Percentiles rank a stretch among this genome's conserved stretches.
These are phyloP conservation scores for Inga laurina DNA, from an alignment of 306 rosid genomes.

Conservation along the genomic window DNA sequence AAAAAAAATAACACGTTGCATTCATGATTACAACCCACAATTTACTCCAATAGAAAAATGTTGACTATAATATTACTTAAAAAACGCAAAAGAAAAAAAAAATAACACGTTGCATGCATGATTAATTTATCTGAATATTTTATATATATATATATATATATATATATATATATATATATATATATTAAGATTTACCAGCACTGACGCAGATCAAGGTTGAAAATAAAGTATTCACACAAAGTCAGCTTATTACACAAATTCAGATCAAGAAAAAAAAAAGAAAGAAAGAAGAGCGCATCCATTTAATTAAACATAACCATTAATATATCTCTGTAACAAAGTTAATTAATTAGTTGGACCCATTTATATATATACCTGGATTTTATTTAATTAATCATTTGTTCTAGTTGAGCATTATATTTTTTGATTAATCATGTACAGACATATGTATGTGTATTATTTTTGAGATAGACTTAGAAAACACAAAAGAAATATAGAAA, in stretches of 20 bases:
- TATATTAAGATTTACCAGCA: background rate
- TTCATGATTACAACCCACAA: background rate
- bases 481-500: constrained; percentile 20
- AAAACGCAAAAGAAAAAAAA: background rate
- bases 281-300: background rate
- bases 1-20: background rate
- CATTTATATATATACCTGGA: background rate
- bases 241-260: constrained; percentile 25
- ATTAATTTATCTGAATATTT: background rate
- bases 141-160: no score
- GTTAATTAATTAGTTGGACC: background rate
- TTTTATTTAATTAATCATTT: background rate
- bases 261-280: background rate
- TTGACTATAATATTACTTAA: no score
- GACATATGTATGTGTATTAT: background rate
- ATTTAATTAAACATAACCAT: background rate
- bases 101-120: background rate
- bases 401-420: background rate
- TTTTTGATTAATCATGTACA: background rate
- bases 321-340: background rate
- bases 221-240: constrained; percentile 8
- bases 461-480: background rate
- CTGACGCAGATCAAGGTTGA: background rate
- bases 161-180: no score
- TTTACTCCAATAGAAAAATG: background rate